Percentiles rank a stretch among this genome's conserved stretches.
phyloP scores from a whole-genome alignment of 1,284 basidiomycete species.

The Ceratobasidium sp. region DNA sequence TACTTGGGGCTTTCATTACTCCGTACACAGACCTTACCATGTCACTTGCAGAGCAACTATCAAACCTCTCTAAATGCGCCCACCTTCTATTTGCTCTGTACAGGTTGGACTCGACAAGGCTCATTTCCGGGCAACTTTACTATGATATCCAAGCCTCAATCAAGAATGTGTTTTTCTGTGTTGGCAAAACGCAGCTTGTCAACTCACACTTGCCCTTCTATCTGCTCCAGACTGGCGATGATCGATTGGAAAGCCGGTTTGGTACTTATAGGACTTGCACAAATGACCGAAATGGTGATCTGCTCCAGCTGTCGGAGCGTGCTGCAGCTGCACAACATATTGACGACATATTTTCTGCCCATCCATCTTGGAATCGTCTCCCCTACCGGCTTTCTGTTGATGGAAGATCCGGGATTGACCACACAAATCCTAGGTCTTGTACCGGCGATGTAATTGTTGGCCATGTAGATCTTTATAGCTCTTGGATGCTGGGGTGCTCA shows the following conservation, averaged over 20 bases:
- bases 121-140: constrained; percentile 53
- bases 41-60: neutral
- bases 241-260: constrained; percentile 52
- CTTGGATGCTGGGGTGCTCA: constrained; percentile 28
- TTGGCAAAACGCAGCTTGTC: constrained; percentile 52
- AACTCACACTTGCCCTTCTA: constrained; percentile 49
- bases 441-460: constrained; percentile 44
- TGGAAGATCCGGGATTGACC: constrained; percentile 45
- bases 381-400: constrained; percentile 18
- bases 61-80: neutral
- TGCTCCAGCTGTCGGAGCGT: constrained; percentile 6
- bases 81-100: constrained; percentile 25
- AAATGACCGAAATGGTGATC: constrained; percentile 19
- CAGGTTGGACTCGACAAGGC: constrained; percentile 34
- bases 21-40: neutral
- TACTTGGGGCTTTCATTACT: constrained; percentile 3
- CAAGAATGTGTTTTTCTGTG: constrained; percentile 53
- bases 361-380: constrained; percentile 16
- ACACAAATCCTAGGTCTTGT: constrained; percentile 50
- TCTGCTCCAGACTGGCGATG: constrained; percentile 51
- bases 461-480: constrained; percentile 18
- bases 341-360: constrained; percentile 3
- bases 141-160: constrained; percentile 52
- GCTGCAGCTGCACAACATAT: constrained; percentile 6
- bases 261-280: constrained; percentile 46